Conservation (phyloP, 352 stramenopile species). For the Phytophthora chlamydospora region DNA sequence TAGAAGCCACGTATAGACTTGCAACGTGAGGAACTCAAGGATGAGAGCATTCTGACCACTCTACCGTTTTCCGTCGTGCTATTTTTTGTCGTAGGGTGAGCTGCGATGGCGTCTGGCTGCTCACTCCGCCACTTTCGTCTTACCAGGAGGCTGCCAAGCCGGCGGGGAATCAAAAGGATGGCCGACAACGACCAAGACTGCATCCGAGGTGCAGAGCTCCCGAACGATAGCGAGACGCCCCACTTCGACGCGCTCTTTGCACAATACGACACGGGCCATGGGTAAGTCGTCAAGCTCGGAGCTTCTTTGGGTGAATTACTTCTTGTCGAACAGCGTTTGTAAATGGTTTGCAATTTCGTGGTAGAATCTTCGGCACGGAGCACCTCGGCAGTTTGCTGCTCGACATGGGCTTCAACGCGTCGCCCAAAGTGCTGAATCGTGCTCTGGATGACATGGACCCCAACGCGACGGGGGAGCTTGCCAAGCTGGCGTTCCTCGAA, state of each 20-base stretch:
- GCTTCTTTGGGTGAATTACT: neutral
- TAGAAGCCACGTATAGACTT: conserved; percentile 19
- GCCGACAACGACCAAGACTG: conserved; percentile 35
- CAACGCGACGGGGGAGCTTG: conserved; percentile 67
- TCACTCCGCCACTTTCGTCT: conserved; percentile 8
- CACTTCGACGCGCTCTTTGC: conserved; percentile 68
- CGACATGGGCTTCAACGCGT: conserved; percentile 74
- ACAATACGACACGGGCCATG: conserved; percentile 51
- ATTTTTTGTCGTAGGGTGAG: conserved; percentile 18
- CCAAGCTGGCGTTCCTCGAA: conserved; percentile 71
- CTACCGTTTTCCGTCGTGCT: conserved; percentile 24
- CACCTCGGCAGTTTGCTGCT: conserved; percentile 63
- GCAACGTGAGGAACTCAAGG: conserved; percentile 6
- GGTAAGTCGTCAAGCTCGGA: conserved; percentile 17
- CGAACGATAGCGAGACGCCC: conserved; percentile 56
- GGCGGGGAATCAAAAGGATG: conserved; percentile 22
- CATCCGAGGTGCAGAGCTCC: conserved; percentile 30
- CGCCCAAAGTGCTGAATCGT: conserved; percentile 53
- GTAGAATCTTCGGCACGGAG: conserved; percentile 60
- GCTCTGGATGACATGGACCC: conserved; percentile 77
- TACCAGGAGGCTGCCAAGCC: neutral
- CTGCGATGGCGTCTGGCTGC: neutral
- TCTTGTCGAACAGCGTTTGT: neutral
- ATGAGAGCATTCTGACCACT: conserved; percentile 2
- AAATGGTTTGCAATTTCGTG: neutral